Evolutionary conservation across 495 filamentous ascomycete genomes (phyloP).

Genomic region (Darksidea phi): DNA sequence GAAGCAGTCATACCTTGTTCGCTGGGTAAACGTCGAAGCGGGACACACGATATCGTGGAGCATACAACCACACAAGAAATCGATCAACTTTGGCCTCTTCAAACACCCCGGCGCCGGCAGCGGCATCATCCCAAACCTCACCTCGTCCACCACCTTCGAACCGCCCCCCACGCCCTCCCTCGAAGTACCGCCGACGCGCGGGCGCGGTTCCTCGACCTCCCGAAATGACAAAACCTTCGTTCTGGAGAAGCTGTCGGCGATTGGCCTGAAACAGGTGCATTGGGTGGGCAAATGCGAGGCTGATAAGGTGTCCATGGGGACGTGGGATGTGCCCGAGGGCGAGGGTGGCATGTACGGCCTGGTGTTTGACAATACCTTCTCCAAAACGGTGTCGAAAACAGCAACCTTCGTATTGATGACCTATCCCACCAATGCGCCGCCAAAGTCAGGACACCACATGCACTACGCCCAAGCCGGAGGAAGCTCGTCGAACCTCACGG

Average conservation of each 20-base stretch:
- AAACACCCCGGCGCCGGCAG: slow-evolving; percentile 80
- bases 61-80: slow-evolving; percentile 95
- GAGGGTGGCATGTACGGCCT: slow-evolving; percentile 92
- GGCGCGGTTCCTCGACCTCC: slow-evolving; percentile 37
- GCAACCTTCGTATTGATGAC: slow-evolving; percentile 91
- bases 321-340: slow-evolving; percentile 68
- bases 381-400: slow-evolving; percentile 90
- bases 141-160: slow-evolving; percentile 49
- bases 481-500: slow-evolving; percentile 53
- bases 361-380: slow-evolving; percentile 98
- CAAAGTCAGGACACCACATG: slow-evolving; percentile 72
- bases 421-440: slow-evolving; percentile 80
- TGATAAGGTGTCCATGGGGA: slow-evolving; percentile 91
- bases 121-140: slow-evolving; percentile 51
- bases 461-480: slow-evolving; percentile 51
- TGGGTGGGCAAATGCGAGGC: slow-evolving; percentile 96
- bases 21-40: slow-evolving; percentile 89
- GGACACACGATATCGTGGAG: slow-evolving; percentile 96
- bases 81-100: slow-evolving; percentile 95
- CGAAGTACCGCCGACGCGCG: slow-evolving; percentile 41
- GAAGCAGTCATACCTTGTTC: slow-evolving; percentile 86
- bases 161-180: slow-evolving; percentile 44
- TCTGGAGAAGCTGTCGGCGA: slow-evolving; percentile 75
- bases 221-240: slow-evolving; percentile 59
- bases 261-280: slow-evolving; percentile 80